Evolutionary conservation across 768 basidiomycete species (phyloP), one percentile per base, ranked within the genome.

Genomic region (Leccinum aurantiacum): DNA sequence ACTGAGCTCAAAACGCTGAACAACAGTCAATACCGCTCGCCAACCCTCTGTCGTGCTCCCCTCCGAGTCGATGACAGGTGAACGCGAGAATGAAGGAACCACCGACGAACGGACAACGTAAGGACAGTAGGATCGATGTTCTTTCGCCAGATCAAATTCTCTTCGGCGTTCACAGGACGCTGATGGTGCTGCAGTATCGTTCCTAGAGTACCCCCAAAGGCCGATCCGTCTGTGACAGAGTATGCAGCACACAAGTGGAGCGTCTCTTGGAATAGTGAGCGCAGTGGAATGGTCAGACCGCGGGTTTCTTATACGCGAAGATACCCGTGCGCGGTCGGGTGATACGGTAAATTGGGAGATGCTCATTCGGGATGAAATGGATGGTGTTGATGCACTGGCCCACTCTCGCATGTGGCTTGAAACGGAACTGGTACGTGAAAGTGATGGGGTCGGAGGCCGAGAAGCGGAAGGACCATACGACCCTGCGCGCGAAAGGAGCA

Each of bases 111-210:
- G 81, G 37, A 88, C 85, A 29, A 90, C 82, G 62, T 91, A 93
- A n/a, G 91, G 91, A 64, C 92, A 93, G 65, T 90, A 91, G 3
- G 89, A 88, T 27, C 91, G 82, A 69, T 93, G 92, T 71, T 94
- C 91, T 66, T 86, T 88, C 51, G 92, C 71, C 38, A 93, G 68
- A 69, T 94, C 91, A 56, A 93, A 84, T 22, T 82, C 82, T 55
- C 90, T 75, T 46, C 68, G 65, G 17, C 65, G 67, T 55, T 60
- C 69, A 11, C 13, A 54, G 29, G 55, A 53, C n/a, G 74, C 56
- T 14, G 53, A 60, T 13, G 60, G 8, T 19, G 53, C 48, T 25
- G 59, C 29, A 27, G 29, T 44, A 24, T 59, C 53, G 6, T 66
- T 71, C n/a, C 72, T 75, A 1, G 77, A 71, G 67, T 91, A 92